Percentiles rank a stretch among this genome's conserved stretches.
These are phyloP conservation scores for Allium cepa DNA, from an alignment of 106 monocot genomes.

Conservation along the genomic window DNA sequence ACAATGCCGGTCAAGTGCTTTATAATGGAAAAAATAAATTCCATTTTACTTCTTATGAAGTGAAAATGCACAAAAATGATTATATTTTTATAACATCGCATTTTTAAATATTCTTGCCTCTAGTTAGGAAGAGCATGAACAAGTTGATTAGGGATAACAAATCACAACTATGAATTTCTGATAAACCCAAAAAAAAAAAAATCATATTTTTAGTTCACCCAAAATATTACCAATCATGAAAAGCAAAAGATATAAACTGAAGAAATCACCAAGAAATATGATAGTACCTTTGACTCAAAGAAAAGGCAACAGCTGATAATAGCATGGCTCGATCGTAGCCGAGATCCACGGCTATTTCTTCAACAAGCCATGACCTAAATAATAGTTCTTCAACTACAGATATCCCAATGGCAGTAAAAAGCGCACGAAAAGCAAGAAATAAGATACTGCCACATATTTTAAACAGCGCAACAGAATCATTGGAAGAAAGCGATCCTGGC, in stretches of 20 bases:
- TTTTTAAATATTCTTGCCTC: no score
- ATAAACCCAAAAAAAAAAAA: neutral
- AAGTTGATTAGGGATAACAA: no score
- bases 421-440: slow-evolving; percentile 34
- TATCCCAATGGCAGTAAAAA: slow-evolving; percentile 43
- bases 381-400: slow-evolving; percentile 71
- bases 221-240: neutral
- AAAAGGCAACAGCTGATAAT: slow-evolving; percentile 68
- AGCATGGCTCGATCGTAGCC: slow-evolving; percentile 57
- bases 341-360: slow-evolving; percentile 75
- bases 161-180: no score
- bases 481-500: slow-evolving; percentile 27
- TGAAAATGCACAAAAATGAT: no score
- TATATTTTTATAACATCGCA: no score
- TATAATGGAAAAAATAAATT: no score
- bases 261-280: neutral
- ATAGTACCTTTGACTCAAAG: slow-evolving; percentile 65
- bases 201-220: no score
- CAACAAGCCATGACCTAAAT: slow-evolving; percentile 83
- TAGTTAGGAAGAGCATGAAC: no score
- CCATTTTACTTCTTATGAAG: no score
- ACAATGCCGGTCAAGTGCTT: no score
- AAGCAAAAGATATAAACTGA: neutral
- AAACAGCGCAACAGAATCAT: slow-evolving; percentile 21
- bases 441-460: slow-evolving; percentile 43